phyloP scores from a whole-genome alignment of 2,329 filamentous ascomycete genomes.

The Ceratocystis albifundus region DNA sequence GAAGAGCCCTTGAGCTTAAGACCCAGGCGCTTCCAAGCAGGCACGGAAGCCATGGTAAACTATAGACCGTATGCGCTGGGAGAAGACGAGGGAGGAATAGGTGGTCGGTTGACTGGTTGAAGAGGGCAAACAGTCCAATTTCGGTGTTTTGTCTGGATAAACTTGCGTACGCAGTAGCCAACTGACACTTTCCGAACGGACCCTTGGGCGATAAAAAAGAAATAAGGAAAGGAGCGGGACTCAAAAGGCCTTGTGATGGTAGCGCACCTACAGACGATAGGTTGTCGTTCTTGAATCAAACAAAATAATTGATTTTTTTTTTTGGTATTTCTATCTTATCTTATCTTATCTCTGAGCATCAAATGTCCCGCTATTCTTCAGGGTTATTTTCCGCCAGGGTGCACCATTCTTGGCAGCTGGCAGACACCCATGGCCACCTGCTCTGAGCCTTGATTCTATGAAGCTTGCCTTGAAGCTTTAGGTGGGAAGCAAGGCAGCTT shows the following conservation, averaged over 20 bases:
- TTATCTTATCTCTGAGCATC: not conserved
- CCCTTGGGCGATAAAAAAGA: not conserved
- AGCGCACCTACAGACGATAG: no score
- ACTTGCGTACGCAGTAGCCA: not conserved
- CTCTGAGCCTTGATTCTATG: not conserved
- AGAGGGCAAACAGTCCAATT: not conserved
- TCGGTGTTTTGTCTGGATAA: not conserved
- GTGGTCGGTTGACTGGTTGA: not conserved
- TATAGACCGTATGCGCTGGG: constrained; percentile 35
- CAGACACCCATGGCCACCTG: not conserved
- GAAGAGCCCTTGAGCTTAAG: constrained; percentile 44
- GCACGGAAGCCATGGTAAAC: constrained; percentile 38
- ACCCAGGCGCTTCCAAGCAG: constrained; percentile 52
- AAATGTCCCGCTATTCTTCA: constrained; percentile 8
- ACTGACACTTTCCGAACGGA: not conserved
- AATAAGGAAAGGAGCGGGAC: not conserved
- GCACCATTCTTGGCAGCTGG: not conserved
- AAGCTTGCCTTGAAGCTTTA: constrained; percentile 17
- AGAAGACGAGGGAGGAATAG: constrained; percentile 8
- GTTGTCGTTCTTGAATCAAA: no score
- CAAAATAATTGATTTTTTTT: constrained; percentile 15
- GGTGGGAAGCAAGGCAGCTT: constrained; percentile 21
- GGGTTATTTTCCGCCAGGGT: not conserved
- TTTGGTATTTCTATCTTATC: constrained; percentile 13
- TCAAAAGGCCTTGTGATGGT: not conserved